A percentile compares a stretch with the other conserved stretches of the same genome.
Evolutionary conservation across 176 grass and related monocot species (phyloP).

Genomic region (Oryza glumipatula): DNA sequence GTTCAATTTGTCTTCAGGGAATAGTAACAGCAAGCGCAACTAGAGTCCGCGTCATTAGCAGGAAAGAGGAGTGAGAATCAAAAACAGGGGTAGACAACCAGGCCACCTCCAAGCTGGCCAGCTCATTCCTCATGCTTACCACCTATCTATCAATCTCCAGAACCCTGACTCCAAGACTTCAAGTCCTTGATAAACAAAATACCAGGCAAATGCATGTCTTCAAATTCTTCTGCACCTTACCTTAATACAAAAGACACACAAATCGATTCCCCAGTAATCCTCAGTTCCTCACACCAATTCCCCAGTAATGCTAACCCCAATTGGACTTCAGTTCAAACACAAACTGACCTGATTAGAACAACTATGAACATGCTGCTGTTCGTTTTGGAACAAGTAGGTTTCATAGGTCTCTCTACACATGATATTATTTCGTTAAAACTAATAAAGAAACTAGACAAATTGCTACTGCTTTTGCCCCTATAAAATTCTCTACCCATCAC

Average conservation of each 20-base stretch:
- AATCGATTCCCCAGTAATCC: neutral
- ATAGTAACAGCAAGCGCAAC: neutral
- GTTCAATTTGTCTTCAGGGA: neutral
- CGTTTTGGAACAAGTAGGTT: conserved; percentile 3
- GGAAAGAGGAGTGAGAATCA: neutral
- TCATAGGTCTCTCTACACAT: conserved; percentile 46
- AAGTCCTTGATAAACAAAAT: conserved; percentile 5
- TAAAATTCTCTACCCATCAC: conserved; percentile 43
- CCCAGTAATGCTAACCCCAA: neutral
- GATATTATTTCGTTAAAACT: conserved; percentile 48
- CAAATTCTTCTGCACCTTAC: neutral
- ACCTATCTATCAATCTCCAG: neutral
- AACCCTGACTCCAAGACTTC: neutral
- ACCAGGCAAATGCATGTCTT: neutral
- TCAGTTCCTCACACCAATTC: neutral
- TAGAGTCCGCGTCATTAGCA: neutral
- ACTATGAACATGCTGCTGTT: conserved; percentile 12
- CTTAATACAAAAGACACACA: no score
- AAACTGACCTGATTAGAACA: neutral
- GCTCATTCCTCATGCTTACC: conserved; percentile 13
- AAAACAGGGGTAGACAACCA: neutral
- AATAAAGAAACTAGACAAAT: conserved; percentile 35
- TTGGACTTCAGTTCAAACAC: conserved; percentile 34
- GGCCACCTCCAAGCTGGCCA: neutral
- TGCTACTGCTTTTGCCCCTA: conserved; percentile 66